phyloP scores from a whole-genome alignment of 306 rosid species.

The Bauhinia variegata region DNA sequence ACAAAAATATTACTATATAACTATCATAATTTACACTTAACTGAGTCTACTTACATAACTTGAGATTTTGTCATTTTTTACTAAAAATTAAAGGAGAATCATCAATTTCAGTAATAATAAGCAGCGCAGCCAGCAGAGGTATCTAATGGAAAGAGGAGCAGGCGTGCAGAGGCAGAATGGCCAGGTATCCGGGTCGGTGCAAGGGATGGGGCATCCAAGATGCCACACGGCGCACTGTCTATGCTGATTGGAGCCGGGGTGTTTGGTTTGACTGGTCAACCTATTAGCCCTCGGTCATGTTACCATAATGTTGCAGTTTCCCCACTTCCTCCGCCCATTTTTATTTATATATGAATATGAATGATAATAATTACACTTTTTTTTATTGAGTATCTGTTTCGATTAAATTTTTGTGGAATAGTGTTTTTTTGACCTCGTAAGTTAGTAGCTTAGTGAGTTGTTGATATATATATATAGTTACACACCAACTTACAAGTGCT shows the following conservation, averaged over 20 bases:
- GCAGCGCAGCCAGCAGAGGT: too few species aligned
- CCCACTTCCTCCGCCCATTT: background rate
- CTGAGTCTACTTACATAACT: background rate
- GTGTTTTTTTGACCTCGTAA: too few species aligned
- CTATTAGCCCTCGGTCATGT: conserved; percentile 33
- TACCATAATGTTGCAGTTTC: conserved; percentile 40
- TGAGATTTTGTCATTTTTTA: background rate
- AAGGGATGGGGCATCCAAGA: background rate
- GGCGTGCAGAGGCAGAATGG: background rate
- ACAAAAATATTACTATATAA: too few species aligned
- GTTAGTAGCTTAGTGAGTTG: too few species aligned
- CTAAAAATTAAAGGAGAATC: too few species aligned
- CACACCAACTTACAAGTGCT: too few species aligned
- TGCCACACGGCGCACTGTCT: conserved; percentile 2
- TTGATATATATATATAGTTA: too few species aligned
- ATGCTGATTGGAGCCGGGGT: conserved; percentile 20
- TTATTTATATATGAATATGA: background rate
- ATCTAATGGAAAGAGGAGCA: too few species aligned
- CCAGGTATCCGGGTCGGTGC: background rate
- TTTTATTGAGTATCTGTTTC: background rate
- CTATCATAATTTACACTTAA: too few species aligned
- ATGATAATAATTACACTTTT: background rate
- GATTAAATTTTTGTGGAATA: too few species aligned
- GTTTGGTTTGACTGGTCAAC: conserved; percentile 56
- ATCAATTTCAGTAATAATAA: too few species aligned